Conservation (phyloP, 176 grass and related monocot species). For the Hsuehochloa calcarea region DNA sequence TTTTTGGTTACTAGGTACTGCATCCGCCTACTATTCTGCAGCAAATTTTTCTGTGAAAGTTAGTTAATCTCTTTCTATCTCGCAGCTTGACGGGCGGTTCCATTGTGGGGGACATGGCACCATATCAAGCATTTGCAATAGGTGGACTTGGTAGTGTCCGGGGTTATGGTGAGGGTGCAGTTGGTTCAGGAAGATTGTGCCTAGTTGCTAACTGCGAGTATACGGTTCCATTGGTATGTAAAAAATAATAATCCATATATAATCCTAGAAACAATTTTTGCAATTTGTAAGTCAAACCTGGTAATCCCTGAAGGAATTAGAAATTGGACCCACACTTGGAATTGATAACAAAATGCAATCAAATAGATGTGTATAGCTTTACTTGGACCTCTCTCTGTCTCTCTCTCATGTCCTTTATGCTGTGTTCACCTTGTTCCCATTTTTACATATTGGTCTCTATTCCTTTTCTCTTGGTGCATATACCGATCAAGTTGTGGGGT, state of each 20-base stretch:
- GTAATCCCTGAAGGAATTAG: not conserved
- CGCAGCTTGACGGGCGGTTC: conserved; percentile 88
- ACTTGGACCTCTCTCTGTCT: not conserved
- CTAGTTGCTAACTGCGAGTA: conserved; percentile 86
- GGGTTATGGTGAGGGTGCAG: conserved; percentile 90
- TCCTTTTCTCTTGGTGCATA: not conserved
- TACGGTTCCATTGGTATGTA: conserved; percentile 81
- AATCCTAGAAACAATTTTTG: not conserved
- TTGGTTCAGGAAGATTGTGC: conserved; percentile 88
- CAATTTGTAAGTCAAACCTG: not conserved
- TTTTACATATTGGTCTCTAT: not conserved
- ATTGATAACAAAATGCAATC: not conserved
- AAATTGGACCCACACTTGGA: not conserved
- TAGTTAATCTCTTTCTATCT: conserved; percentile 32
- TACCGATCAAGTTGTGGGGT: not conserved
- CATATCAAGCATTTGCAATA: conserved; percentile 95
- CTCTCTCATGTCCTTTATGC: not conserved
- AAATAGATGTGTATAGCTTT: not conserved
- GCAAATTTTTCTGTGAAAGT: not conserved
- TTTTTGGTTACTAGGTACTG: conserved; percentile 84
- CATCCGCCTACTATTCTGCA: conserved; percentile 10
- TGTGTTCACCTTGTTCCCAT: not conserved
- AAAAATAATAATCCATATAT: not conserved
- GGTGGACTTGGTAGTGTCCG: conserved; percentile 89
- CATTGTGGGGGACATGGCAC: conserved; percentile 98